These are phyloP conservation scores for Pogostemon cablin DNA, from an alignment of 257 asterid species.

Conservation along the genomic window DNA sequence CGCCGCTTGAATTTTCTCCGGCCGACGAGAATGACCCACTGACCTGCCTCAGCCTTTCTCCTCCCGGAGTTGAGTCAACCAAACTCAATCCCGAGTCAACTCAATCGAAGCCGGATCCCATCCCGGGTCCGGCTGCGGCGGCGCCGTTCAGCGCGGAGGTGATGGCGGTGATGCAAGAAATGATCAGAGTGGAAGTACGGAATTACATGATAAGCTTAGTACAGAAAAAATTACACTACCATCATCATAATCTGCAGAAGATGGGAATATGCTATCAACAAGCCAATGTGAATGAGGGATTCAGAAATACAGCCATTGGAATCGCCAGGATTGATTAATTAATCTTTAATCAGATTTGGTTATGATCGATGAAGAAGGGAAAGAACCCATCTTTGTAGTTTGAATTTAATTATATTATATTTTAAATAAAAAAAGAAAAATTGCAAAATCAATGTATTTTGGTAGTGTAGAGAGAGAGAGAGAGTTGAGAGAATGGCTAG, in stretches of 20 bases:
- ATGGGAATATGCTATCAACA: conserved; percentile 48
- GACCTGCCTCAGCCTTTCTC: conserved; percentile 58
- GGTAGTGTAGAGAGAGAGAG: too few species aligned
- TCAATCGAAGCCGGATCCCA: conserved; percentile 21
- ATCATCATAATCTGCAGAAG: conserved; percentile 2
- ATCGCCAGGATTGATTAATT: conserved; percentile 52
- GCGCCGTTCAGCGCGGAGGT: conserved; percentile 50
- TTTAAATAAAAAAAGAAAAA: too few species aligned
- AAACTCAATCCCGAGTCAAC: conserved; percentile 31
- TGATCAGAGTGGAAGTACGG: conserved; percentile 67
- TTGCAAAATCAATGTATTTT: too few species aligned
- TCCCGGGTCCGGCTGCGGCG: conserved; percentile 16
- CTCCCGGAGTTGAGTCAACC: conserved; percentile 53
- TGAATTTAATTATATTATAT: too few species aligned
- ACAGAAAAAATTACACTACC: conserved; percentile 27
- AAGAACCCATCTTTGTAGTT: conserved; percentile 44
- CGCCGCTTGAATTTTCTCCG: neutral
- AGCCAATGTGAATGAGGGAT: conserved; percentile 50
- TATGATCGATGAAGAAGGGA: neutral
- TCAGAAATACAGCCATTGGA: conserved; percentile 49
- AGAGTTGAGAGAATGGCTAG: too few species aligned
- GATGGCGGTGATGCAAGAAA: conserved; percentile 64
- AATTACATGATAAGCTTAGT: conserved; percentile 58
- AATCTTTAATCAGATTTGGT: neutral
- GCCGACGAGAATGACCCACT: conserved; percentile 43